A percentile compares a stretch with the other conserved stretches of the same genome.
phyloP scores from a whole-genome alignment of 176 grass and related monocot species.

The Phoenix roebelenii region DNA sequence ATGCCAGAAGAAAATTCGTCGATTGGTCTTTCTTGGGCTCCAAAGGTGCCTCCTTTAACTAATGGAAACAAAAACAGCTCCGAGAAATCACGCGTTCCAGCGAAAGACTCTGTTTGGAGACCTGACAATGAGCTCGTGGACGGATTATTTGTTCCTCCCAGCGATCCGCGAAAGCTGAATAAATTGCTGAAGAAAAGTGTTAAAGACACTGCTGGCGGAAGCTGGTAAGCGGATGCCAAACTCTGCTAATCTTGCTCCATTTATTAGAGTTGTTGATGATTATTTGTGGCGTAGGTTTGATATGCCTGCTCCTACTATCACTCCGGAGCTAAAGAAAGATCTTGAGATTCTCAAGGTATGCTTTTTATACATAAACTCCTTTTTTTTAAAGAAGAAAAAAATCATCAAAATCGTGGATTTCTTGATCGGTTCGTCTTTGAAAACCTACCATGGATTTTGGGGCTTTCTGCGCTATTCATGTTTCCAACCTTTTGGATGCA shows the following conservation, averaged over 20 bases:
- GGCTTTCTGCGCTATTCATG: too few species aligned
- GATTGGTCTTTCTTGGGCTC: slow-evolving; percentile 66
- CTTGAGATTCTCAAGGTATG: slow-evolving; percentile 77
- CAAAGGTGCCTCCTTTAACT: slow-evolving; percentile 48
- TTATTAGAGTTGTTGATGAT: neutral
- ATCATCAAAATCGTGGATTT: too few species aligned
- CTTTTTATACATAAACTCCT: neutral
- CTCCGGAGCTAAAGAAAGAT: slow-evolving; percentile 84
- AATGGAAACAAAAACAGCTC: slow-evolving; percentile 25
- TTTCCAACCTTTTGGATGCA: too few species aligned
- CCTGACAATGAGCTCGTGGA: slow-evolving; percentile 47
- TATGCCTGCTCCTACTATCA: slow-evolving; percentile 80
- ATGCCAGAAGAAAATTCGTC: slow-evolving; percentile 16
- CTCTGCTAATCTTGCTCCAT: too few species aligned
- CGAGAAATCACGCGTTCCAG: neutral
- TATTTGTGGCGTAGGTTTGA: slow-evolving; percentile 55
- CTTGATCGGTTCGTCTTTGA: too few species aligned
- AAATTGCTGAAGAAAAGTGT: slow-evolving; percentile 59
- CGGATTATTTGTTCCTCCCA: slow-evolving; percentile 73
- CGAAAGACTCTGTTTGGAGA: slow-evolving; percentile 37
- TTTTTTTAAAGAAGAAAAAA: too few species aligned
- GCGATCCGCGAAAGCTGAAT: slow-evolving; percentile 53
- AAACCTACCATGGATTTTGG: too few species aligned
- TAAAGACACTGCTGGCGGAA: slow-evolving; percentile 72
- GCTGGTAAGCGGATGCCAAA: slow-evolving; percentile 41